phyloP scores from a whole-genome alignment of 306 rosid genomes.

The Begonia loranthoides region DNA sequence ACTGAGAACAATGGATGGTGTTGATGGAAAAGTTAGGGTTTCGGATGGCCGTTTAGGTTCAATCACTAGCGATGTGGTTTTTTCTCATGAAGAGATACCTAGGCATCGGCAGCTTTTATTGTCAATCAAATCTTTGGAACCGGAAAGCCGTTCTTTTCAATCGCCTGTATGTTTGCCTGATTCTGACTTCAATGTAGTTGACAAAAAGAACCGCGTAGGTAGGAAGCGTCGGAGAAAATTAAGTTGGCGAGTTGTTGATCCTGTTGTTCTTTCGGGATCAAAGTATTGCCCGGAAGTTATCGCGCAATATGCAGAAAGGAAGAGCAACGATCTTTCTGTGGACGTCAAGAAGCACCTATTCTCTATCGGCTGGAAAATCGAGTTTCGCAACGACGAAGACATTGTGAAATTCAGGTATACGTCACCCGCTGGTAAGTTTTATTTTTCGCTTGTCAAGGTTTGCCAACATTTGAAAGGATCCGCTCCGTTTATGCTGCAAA shows the following conservation, averaged over 20 bases:
- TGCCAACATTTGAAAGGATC: neutral
- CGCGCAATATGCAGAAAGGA: neutral
- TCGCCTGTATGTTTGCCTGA: neutral
- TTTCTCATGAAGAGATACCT: neutral
- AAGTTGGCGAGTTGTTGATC: neutral
- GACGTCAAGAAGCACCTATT: neutral
- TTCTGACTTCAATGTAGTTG: neutral
- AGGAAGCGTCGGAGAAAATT: neutral
- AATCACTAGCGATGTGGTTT: too few species aligned
- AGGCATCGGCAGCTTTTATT: neutral
- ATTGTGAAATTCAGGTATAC: neutral
- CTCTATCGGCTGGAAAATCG: conserved; percentile 6
- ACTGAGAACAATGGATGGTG: too few species aligned
- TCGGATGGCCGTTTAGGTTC: too few species aligned
- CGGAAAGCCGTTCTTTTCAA: neutral
- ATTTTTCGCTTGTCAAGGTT: neutral
- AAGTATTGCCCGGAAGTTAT: neutral
- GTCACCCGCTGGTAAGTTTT: neutral
- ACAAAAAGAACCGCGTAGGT: neutral
- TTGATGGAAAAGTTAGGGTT: too few species aligned
- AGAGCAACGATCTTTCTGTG: neutral
- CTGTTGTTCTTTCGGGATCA: conserved; percentile 1
- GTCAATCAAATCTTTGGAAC: neutral
- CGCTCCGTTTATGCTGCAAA: too few species aligned
- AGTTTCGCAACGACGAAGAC: neutral